phyloP scores from a whole-genome alignment of 805 yeast genomes.

The Clavispora fructus region DNA sequence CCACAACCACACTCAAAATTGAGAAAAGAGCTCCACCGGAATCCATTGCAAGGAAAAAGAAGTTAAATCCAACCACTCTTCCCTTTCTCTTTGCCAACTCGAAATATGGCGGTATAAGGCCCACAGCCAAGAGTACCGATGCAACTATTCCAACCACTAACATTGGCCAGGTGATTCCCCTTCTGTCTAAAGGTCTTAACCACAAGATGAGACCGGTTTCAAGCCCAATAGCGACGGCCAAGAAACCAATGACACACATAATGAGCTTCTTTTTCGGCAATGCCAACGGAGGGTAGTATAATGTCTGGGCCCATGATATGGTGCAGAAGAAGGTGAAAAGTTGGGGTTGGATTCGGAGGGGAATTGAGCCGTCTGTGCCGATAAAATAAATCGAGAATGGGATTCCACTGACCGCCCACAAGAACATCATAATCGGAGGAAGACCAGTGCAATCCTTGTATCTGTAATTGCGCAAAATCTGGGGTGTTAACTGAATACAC shows the following conservation, averaged over 20 bases:
- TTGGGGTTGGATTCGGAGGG: slow-evolving; percentile 84
- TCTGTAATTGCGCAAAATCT: slow-evolving; percentile 66
- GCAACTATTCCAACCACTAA: slow-evolving; percentile 78
- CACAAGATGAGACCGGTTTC: slow-evolving; percentile 73
- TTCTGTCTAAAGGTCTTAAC: slow-evolving; percentile 49
- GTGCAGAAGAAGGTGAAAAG: slow-evolving; percentile 67
- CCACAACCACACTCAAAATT: slow-evolving; percentile 52
- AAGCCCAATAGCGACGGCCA: slow-evolving; percentile 40
- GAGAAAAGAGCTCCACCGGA: slow-evolving; percentile 77
- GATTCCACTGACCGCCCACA: slow-evolving; percentile 69
- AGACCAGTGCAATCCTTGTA: slow-evolving; percentile 80
- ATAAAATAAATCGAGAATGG: slow-evolving; percentile 86
- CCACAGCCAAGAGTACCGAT: slow-evolving; percentile 65
- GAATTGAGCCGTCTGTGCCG: slow-evolving; percentile 63
- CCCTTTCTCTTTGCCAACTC: slow-evolving; percentile 79
- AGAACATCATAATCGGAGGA: slow-evolving; percentile 81
- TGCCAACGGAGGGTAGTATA: slow-evolving; percentile 65
- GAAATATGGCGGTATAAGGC: slow-evolving; percentile 83
- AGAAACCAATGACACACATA: slow-evolving; percentile 30
- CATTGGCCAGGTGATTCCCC: slow-evolving; percentile 68
- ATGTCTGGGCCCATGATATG: slow-evolving; percentile 57
- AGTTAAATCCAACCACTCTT: slow-evolving; percentile 83
- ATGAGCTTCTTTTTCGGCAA: slow-evolving; percentile 32
- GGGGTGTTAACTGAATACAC: slow-evolving; percentile 91
- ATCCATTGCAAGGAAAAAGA: slow-evolving; percentile 70